Evolutionary conservation across 2,329 filamentous ascomycete species (phyloP).

Genomic region (Dothidotthia symphoricarpi): DNA sequence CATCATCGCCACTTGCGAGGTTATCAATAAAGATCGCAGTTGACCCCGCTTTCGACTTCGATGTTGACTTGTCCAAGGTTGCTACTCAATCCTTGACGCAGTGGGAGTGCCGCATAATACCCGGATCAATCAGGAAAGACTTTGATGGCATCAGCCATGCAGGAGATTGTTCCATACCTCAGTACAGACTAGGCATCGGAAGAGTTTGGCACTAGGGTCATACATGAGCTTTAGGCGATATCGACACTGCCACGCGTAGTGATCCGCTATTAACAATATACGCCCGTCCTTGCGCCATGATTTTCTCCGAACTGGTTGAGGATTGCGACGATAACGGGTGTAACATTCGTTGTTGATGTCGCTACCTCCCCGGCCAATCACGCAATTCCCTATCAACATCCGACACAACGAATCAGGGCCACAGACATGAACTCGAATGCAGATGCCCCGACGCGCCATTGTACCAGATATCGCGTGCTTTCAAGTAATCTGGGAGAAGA

Average conservation of each 20-base stretch:
- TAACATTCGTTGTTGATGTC: constrained; percentile 23
- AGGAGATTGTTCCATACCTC: constrained; percentile 30
- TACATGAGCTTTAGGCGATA: constrained; percentile 7
- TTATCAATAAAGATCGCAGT: too few relatives aligned
- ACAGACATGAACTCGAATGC: neutral
- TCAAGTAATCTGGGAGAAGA: too few relatives aligned
- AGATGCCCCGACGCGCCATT: neutral
- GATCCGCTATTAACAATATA: constrained; percentile 9
- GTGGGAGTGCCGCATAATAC: constrained; percentile 4
- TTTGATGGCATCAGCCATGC: constrained; percentile 32
- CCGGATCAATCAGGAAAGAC: constrained; percentile 20
- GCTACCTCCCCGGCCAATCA: constrained; percentile 33
- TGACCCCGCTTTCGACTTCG: constrained; percentile 13
- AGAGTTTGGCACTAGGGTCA: neutral
- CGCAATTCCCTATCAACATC: constrained; percentile 28
- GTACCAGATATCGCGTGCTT: too few relatives aligned
- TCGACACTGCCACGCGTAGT: constrained; percentile 3
- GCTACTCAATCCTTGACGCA: neutral
- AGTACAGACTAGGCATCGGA: constrained; percentile 10
- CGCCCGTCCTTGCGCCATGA: constrained; percentile 4
- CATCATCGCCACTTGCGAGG: constrained; percentile 1
- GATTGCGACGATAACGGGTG: constrained; percentile 8
- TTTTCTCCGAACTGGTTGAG: constrained; percentile 6
- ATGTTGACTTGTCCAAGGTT: constrained; percentile 5
- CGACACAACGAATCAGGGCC: constrained; percentile 23